phyloP scores from a whole-genome alignment of 2,329 filamentous ascomycete species.

The Trichoderma sp. region DNA sequence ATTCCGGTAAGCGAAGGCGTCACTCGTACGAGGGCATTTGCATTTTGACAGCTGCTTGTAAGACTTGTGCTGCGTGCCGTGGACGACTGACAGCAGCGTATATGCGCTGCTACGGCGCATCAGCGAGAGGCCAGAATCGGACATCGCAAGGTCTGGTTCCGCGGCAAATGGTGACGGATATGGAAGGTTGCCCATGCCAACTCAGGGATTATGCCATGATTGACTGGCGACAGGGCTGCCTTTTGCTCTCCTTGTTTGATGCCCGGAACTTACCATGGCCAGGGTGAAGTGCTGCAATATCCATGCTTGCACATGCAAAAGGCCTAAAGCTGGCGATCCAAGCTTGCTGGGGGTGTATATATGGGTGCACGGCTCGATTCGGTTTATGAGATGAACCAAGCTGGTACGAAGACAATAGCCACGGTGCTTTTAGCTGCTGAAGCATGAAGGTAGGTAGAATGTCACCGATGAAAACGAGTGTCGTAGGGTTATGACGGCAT shows the following conservation, averaged over 20 bases:
- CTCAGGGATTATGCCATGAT: conserved; percentile 3
- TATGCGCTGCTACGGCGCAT: background rate
- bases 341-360: background rate
- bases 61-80: conserved; percentile 1
- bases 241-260: background rate
- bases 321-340: conserved; percentile 16
- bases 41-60: background rate
- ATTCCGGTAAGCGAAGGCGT: conserved; percentile 1
- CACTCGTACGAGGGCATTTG: conserved; percentile 10
- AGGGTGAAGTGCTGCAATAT: background rate
- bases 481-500: background rate
- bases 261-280: conserved; percentile 22
- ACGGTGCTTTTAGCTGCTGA: background rate
- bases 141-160: background rate
- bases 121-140: background rate
- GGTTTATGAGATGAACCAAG: conserved; percentile 10
- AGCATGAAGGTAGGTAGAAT: background rate
- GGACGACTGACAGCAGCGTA: conserved; percentile 3
- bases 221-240: conserved; percentile 21
- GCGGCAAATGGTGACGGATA: conserved; percentile 26
- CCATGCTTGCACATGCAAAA: background rate
- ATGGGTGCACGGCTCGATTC: conserved; percentile 17
- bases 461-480: background rate
- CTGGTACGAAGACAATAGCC: background rate
- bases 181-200: conserved; percentile 18